Evolutionary conservation across 2,329 filamentous ascomycete genomes (phyloP), one percentile per base, ranked within the genome.

Genomic region (Trichoderma asperellum): DNA sequence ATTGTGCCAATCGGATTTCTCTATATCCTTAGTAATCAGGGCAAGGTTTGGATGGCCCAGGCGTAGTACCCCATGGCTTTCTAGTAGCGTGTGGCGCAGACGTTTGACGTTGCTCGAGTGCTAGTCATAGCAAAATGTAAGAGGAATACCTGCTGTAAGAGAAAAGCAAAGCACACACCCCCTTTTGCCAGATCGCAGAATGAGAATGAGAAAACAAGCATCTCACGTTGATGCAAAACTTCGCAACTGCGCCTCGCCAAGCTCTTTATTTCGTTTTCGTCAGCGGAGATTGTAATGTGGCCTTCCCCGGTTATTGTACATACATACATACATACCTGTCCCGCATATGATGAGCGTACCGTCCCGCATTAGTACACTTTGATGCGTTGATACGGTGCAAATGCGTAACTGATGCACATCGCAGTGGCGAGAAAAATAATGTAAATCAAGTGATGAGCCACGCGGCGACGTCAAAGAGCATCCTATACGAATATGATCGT

Each of bases 361-460:
- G 37, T 14, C 16, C 53, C 52, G 27, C 34, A 49, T 32, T 21
- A 55, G 52, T 12, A 32, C 40, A n/a, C 2, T 24, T 24, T n/a
- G 40, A 16, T 55, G 14, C 40, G 14, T 49, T 29, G 37, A 29
- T 40, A 66, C 63, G 37, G 63, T 58, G 53, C 37, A 61, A 21
- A 43, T 47, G 24, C 58, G 37, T 47, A 61, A 24, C 27, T 34
- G 27, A 21, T 49, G 27, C 21, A 27, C n/a, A 5, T 34, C 18
- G 61, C 27, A 64, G 62, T 57, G 62, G 52, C 62, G 62, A 65
- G 5, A 57, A 49, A 24, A 27, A 37, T 16, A 7, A 37, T 37
- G 55, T 16, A 58, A 35, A 59, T 49, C 55, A 67, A 58, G 63
- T 67, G 63, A 67, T 67, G 63, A 67, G 63, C 63, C 63, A 67